These are phyloP conservation scores for Diaporthe ampelina DNA, from an alignment of 2,329 filamentous ascomycete genomes.

Conservation along the genomic window DNA sequence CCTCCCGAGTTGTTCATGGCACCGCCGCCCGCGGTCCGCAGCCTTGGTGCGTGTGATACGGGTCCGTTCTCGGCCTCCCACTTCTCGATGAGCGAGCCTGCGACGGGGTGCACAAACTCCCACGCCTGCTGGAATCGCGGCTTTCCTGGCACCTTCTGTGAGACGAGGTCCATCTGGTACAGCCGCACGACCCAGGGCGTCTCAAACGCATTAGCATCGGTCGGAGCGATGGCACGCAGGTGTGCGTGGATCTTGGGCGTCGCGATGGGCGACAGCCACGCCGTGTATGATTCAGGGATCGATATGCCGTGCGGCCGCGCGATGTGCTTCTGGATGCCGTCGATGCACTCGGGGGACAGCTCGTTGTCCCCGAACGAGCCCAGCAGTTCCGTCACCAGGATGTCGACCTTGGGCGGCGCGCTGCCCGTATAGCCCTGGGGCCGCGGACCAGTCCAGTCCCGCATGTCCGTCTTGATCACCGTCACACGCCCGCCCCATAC, in stretches of 20 bases:
- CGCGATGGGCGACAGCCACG: constrained; percentile 91
- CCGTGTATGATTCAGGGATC: constrained; percentile 93
- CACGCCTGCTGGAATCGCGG: constrained; percentile 81
- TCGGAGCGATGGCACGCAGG: constrained; percentile 72
- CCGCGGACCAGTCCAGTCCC: constrained; percentile 89
- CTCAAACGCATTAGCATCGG: constrained; percentile 82
- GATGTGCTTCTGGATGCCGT: constrained; percentile 95
- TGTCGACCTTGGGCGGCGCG: constrained; percentile 80
- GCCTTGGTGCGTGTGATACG: constrained; percentile 65
- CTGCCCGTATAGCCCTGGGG: constrained; percentile 55
- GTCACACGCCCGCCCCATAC: constrained; percentile 87
- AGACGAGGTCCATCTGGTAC: constrained; percentile 89
- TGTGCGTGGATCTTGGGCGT: constrained; percentile 89
- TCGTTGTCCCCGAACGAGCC: constrained; percentile 98
- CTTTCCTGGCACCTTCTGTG: constrained; percentile 71
- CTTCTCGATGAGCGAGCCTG: constrained; percentile 53
- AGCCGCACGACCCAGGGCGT: constrained; percentile 96
- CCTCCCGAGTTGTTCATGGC: constrained; percentile 83
- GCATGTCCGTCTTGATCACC: constrained; percentile 97
- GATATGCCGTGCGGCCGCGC: constrained; percentile 85
- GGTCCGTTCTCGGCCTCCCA: constrained; percentile 61
- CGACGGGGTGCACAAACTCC: constrained; percentile 85
- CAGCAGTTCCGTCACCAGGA: constrained; percentile 92
- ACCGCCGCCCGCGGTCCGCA: constrained; percentile 76
- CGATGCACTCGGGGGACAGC: constrained; percentile 91